Evolutionary conservation across 352 stramenopile species (phyloP), one percentile per base, ranked within the genome.

Genomic region (Phytophthora hybrid): DNA sequence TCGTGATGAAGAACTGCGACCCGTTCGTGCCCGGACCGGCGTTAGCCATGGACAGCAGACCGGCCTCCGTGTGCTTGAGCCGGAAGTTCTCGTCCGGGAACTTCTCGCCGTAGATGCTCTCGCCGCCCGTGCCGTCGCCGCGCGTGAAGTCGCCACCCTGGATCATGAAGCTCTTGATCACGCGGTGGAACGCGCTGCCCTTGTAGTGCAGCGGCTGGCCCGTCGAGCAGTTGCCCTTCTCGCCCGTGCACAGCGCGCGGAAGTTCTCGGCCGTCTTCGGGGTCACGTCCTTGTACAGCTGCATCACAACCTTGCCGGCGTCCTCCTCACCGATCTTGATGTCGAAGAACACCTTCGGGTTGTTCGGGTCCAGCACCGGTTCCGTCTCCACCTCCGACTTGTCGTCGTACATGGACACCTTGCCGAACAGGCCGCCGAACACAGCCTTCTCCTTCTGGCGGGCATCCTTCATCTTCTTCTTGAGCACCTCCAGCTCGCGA

Each of bases 251-350:
- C 26, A 99, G 78, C 44, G 91, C 94, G 63, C 97, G 87, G 88
- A 99, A 99, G 87, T 99, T 99, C 82, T 99, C 98, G 0, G 93
- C 97, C 2, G 98, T 99, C 75, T 98, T 97, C 1, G 98, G 98
- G 26, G 95, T 94, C 34, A 99, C 87, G 80, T 99, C 97, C 71
- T 97, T 91, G 79, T 92, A 97, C 41, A 99, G 82, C 83, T 99
- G 96, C 82, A 99, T 99, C 32, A 97, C 97, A 29, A 98, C 87
- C 65, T 97, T 91, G 47, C 95, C 94, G 10, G 88, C 88, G 26
- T 90, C 77, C 65, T 97, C 85, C 19, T 93, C 94, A 44, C 93
- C 96, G 21, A 98, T 98, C 68, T 88, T 88, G 9, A 99, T 93
- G 76, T 99, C 95, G 74, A 99, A 99, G 79, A 98, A 99, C 19